Percentiles rank a stretch among this genome's conserved stretches.
Conservation (phyloP, 2,329 filamentous ascomycete species). For the Saccharata proteae region DNA sequence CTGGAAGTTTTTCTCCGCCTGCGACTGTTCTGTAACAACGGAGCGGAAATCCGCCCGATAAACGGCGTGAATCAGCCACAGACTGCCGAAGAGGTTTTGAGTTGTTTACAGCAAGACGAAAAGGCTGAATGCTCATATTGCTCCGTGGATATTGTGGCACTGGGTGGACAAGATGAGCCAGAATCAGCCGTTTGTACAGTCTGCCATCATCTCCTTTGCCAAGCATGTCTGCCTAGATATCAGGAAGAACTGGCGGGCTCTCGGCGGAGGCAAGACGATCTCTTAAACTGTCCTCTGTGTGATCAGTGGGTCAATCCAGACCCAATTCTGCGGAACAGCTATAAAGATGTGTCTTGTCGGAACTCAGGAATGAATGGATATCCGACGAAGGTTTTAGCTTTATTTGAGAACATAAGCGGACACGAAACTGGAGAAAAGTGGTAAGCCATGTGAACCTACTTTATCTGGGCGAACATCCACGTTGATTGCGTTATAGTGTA, state of each 20-base stretch:
- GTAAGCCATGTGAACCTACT: slow-evolving; percentile 5
- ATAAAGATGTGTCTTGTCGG: too few relatives aligned
- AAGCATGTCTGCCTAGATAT: slow-evolving; percentile 2
- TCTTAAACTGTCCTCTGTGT: too few relatives aligned
- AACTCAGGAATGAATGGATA: slow-evolving; percentile 1
- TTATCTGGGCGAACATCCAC: not conserved
- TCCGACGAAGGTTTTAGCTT: slow-evolving; percentile 13
- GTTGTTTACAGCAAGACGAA: slow-evolving; percentile 8
- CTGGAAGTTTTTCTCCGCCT: slow-evolving; percentile 13
- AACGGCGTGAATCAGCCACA: too few relatives aligned
- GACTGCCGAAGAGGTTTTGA: slow-evolving; percentile 8
- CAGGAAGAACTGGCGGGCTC: slow-evolving; percentile 8
- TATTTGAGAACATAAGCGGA: slow-evolving; percentile 14
- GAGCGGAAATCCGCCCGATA: too few relatives aligned
- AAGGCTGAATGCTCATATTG: slow-evolving; percentile 9
- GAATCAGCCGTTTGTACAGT: slow-evolving; percentile 7
- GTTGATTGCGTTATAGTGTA: slow-evolving; percentile 14
- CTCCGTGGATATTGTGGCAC: slow-evolving; percentile 5
- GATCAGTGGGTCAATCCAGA: too few relatives aligned
- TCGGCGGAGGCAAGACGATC: slow-evolving; percentile 4
- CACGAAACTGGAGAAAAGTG: slow-evolving; percentile 12
- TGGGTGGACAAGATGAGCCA: slow-evolving; percentile 6
- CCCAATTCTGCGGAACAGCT: too few relatives aligned
- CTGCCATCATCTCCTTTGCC: slow-evolving; percentile 6
- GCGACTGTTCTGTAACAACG: slow-evolving; percentile 19